Conservation (phyloP, 1,284 basidiomycete genomes). For the Marasmius tenuissimus region DNA sequence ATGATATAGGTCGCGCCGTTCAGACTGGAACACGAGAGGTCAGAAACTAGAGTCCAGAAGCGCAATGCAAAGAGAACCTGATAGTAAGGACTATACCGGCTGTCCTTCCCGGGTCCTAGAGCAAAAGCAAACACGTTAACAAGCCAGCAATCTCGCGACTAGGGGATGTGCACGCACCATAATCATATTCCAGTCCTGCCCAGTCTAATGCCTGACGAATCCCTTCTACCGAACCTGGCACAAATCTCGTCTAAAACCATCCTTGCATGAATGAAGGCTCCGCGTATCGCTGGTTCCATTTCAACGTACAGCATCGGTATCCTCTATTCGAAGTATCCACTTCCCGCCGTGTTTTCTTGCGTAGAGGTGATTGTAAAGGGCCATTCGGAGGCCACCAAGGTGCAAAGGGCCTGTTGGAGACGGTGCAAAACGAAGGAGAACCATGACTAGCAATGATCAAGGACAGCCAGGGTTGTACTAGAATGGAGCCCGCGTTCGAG, state of each 20-base stretch:
- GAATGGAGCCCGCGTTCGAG: too few species aligned
- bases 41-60: slow-evolving; percentile 2
- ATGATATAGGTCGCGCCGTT: slow-evolving; percentile 85
- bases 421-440: slow-evolving; percentile 90
- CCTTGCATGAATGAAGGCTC: neutral
- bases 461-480: too few species aligned
- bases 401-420: slow-evolving; percentile 96
- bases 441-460: slow-evolving; percentile 31
- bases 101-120: slow-evolving; percentile 76
- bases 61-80: slow-evolving; percentile 53
- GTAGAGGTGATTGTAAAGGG: slow-evolving; percentile 90
- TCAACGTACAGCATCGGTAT: slow-evolving; percentile 67
- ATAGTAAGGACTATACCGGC: slow-evolving; percentile 77
- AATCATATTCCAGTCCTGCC: slow-evolving; percentile 93
- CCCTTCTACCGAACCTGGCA: slow-evolving; percentile 82
- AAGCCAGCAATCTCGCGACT: neutral
- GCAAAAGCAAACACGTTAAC: slow-evolving; percentile 5
- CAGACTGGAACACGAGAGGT: slow-evolving; percentile 57
- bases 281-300: neutral
- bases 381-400: slow-evolving; percentile 94
- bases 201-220: slow-evolving; percentile 80
- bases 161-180: slow-evolving; percentile 52
- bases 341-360: slow-evolving; percentile 81
- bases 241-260: slow-evolving; percentile 65
- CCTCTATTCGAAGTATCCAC: slow-evolving; percentile 93